Evolutionary conservation across 257 asterid species (phyloP), one percentile per base, ranked within the genome.

Genomic region (Asclepias syriaca): DNA sequence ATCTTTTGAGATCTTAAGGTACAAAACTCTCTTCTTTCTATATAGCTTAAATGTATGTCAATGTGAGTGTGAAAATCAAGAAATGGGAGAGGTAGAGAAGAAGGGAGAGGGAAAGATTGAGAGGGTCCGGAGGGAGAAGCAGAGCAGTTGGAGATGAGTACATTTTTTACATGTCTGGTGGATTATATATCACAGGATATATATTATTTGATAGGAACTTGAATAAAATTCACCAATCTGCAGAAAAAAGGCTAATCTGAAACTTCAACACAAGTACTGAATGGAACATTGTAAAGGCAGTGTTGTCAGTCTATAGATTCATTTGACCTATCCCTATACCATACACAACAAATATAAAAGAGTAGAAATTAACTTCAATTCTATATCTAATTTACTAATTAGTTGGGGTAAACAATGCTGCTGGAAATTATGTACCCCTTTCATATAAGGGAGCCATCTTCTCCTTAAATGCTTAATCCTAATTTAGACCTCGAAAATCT

Each of bases 61-160:
- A 6, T 43, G 10, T 64, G 43, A 51, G 68, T 78, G 69, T 63
- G 68, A 59, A 54, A 46, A 64, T 8, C 68, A 55, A 22, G 32
- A 32, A 66, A 3, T 46, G n/a, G 54, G 55, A 50, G 49, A 40
- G 1, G 11, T 3, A 6, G 53, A 43, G 48, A 43, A 43, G 74
- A 43, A 43, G 69, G 71, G 37, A 61, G 29, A 40, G 37, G 61
- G 29, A 40, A 40, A 53, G 57, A 51, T 7, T 56, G n/a, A n/a
- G 8, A 55, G 57, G 67, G 22, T 24, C 22, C 8, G 40, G 75
- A 69, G 73, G 72, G 87, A 77, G 80, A 82, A 70, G 77, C 84
- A 77, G 79, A 84, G 88, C 92, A 39, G 85, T 86, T 81, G 69
- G 13, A 43, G 19, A 77, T 76, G 87, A 86, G 87, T 13, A 82